Conservation (phyloP, 2,329 filamentous ascomycete species). For the Aspergillus sp. region DNA sequence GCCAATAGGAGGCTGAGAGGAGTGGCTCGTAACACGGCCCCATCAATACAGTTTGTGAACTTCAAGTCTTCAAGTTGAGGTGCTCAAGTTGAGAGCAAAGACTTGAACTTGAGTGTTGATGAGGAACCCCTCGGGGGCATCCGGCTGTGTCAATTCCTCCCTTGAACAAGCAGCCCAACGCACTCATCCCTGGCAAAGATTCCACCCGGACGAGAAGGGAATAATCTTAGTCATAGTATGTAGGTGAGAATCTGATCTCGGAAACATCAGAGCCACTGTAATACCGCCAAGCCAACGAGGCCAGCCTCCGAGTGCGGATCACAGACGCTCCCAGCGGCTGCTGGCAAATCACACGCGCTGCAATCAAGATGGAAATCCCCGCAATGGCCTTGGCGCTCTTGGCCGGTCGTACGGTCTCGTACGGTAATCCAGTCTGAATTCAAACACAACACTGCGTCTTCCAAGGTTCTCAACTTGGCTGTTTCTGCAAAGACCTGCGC, state of each 20-base stretch:
- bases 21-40: background rate
- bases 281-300: conserved; percentile 26
- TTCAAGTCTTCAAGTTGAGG: no score
- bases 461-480: background rate
- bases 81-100: no score
- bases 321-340: conserved; percentile 8
- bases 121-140: no score
- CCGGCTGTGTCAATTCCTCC: no score
- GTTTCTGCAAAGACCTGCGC: background rate
- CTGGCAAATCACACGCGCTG: conserved; percentile 16
- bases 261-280: conserved; percentile 3
- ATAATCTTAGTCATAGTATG: conserved; percentile 1
- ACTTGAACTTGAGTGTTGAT: no score
- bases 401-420: conserved; percentile 18
- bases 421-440: conserved; percentile 13
- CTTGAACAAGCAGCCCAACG: background rate
- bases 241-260: background rate
- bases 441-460: background rate
- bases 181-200: background rate
- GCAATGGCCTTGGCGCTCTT: conserved; percentile 28
- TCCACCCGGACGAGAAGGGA: background rate
- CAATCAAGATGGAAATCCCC: conserved; percentile 18
- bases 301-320: conserved; percentile 29
- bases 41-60: background rate
- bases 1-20: background rate